Percentiles rank a stretch among this genome's conserved stretches.
These are phyloP conservation scores for Apostasia ramifera DNA, from an alignment of 106 monocot species.

Conservation along the genomic window DNA sequence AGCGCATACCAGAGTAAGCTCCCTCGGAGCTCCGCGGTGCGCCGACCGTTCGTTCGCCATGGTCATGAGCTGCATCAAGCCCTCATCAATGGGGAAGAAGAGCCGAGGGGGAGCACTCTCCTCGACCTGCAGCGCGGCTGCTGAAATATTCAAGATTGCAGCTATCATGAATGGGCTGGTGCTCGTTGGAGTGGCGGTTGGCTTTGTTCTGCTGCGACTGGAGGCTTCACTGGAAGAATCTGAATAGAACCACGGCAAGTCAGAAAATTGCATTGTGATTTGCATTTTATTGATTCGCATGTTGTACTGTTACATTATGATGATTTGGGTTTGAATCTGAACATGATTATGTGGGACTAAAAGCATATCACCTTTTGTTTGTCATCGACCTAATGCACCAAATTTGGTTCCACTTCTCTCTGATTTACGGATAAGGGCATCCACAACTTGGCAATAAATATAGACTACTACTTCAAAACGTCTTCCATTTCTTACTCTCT, in stretches of 20 bases:
- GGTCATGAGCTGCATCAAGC: conserved; percentile 25
- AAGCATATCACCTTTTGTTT: too few species aligned
- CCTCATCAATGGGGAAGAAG: conserved; percentile 4
- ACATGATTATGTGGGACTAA: too few species aligned
- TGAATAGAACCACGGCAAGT: background rate
- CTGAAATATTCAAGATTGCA: conserved; percentile 67
- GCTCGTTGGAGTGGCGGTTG: conserved; percentile 65
- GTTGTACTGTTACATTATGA: too few species aligned
- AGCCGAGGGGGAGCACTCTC: conserved; percentile 46
- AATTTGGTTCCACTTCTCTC: too few species aligned
- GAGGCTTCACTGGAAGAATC: conserved; percentile 40
- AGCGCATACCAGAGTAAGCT: conserved; percentile 6
- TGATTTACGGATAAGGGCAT: too few species aligned
- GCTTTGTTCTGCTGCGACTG: conserved; percentile 54
- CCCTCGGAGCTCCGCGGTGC: conserved; percentile 6
- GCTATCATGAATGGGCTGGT: conserved; percentile 64
- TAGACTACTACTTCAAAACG: too few species aligned
- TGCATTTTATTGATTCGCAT: too few species aligned
- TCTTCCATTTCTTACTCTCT: too few species aligned
- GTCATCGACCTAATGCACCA: too few species aligned
- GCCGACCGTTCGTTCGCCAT: conserved; percentile 8
- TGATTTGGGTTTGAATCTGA: too few species aligned
- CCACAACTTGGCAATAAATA: too few species aligned
- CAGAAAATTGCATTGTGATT: too few species aligned
- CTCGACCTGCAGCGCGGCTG: conserved; percentile 59